These are phyloP conservation scores for Trichoderma asperelloides DNA, from an alignment of 495 filamentous ascomycete species.

Conservation along the genomic window DNA sequence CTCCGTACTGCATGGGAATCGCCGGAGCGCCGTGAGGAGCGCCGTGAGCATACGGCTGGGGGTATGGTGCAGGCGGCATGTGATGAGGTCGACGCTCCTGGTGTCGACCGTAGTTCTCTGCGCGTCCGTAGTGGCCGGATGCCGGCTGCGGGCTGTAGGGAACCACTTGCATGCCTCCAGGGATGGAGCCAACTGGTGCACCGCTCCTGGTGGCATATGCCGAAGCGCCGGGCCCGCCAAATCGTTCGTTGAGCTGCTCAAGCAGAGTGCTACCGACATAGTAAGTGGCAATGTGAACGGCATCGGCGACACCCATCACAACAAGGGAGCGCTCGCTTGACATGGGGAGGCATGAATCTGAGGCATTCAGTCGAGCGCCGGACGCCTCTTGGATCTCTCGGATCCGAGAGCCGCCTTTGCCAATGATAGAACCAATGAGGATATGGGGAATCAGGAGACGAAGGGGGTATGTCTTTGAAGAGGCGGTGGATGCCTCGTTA, in stretches of 20 bases:
- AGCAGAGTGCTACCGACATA: constrained; percentile 94
- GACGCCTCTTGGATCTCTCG: constrained; percentile 98
- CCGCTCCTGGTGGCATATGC: constrained; percentile 94
- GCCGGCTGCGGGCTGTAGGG: constrained; percentile 91
- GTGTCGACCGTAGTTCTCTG: constrained; percentile 74
- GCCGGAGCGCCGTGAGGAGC: constrained; percentile 51
- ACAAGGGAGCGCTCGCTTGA: constrained; percentile 96
- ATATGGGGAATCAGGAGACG: constrained; percentile 94
- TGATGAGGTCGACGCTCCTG: constrained; percentile 56
- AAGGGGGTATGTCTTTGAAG: constrained; percentile 95
- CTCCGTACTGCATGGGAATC: constrained; percentile 65
- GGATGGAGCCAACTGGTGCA: constrained; percentile 82
- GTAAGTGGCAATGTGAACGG: constrained; percentile 97
- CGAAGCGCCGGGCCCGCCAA: constrained; percentile 90
- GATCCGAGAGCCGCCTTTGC: constrained; percentile 88
- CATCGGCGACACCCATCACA: constrained; percentile 81
- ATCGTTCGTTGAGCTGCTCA: constrained; percentile 92
- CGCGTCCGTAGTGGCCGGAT: constrained; percentile 83
- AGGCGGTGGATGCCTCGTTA: constrained; percentile 71
- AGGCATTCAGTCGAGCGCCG: constrained; percentile 91
- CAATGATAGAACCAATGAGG: constrained; percentile 96
- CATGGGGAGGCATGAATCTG: constrained; percentile 83
- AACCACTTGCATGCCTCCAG: constrained; percentile 95
- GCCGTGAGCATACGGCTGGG: constrained; percentile 59
- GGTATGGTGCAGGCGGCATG: constrained; percentile 52